Conservation (phyloP, 129 eudicot genomes). For the Oenanthe sinensis region DNA sequence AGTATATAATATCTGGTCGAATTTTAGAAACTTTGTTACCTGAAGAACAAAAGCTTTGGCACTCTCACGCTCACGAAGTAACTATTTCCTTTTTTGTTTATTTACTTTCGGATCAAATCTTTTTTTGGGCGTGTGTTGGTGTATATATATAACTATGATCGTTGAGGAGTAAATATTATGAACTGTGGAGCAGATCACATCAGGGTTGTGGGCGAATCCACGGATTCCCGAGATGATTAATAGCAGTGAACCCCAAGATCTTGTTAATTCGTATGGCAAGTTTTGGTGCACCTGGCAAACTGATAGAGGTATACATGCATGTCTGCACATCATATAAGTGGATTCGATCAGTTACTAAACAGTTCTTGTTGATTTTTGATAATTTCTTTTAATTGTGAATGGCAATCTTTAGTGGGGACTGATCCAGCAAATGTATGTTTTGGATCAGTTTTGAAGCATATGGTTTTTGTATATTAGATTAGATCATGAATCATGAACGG, state of each 20-base stretch:
- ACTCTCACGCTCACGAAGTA: slow-evolving; percentile 72
- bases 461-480: too few species aligned
- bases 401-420: too few species aligned
- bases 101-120: neutral
- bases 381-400: too few species aligned
- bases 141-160: neutral
- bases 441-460: too few species aligned
- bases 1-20: slow-evolving; percentile 64
- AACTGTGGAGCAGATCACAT: slow-evolving; percentile 35
- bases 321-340: too few species aligned
- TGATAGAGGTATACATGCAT: slow-evolving; percentile 52
- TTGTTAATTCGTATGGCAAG: slow-evolving; percentile 71
- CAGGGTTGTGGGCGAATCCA: slow-evolving; percentile 81
- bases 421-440: too few species aligned
- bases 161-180: neutral
- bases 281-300: slow-evolving; percentile 99
- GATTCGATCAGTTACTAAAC: too few species aligned
- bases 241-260: slow-evolving; percentile 40
- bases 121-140: neutral
- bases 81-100: neutral
- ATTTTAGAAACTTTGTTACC: slow-evolving; percentile 51
- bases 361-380: too few species aligned
- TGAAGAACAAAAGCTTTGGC: slow-evolving; percentile 91
- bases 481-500: too few species aligned
- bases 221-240: slow-evolving; percentile 71